A percentile compares a stretch with the other conserved stretches of the same genome.
These are phyloP conservation scores for Pichia californica DNA, from an alignment of 805 yeast genomes.

Conservation along the genomic window DNA sequence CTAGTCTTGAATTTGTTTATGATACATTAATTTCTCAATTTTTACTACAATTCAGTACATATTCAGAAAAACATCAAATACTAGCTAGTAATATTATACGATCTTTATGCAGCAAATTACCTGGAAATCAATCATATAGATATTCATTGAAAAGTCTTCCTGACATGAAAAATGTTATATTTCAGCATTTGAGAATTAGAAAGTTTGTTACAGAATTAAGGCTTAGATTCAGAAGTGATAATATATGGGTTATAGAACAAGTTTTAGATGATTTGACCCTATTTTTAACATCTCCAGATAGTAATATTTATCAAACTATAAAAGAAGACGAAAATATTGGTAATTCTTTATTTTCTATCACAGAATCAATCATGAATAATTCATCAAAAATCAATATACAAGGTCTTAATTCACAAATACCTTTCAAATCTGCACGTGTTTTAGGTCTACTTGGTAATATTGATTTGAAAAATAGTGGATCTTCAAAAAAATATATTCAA, in stretches of 20 bases:
- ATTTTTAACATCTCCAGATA: conserved; percentile 46
- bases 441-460: conserved; percentile 72
- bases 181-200: conserved; percentile 6
- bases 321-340: conserved; percentile 27
- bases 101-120: conserved; percentile 4
- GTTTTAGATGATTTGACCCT: conserved; percentile 57
- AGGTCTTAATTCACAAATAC: conserved; percentile 35
- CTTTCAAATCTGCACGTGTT: conserved; percentile 58
- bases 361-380: conserved; percentile 36
- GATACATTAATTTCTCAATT: conserved; percentile 71
- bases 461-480: conserved; percentile 32
- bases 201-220: conserved; percentile 38
- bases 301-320: conserved; percentile 40
- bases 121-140: conserved; percentile 7
- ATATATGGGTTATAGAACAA: conserved; percentile 65
- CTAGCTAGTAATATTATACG: conserved; percentile 32
- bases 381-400: conserved; percentile 39
- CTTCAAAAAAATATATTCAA: background rate
- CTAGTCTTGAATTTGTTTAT: conserved; percentile 56
- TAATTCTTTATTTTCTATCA: conserved; percentile 29
- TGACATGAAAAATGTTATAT: conserved; percentile 1
- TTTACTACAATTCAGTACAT: conserved; percentile 55
- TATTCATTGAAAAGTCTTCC: conserved; percentile 7
- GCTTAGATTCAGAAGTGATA: conserved; percentile 52
- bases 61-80: conserved; percentile 42